Percentiles rank a stretch among this genome's conserved stretches.
phyloP scores from a whole-genome alignment of 1,284 basidiomycete genomes.

The Tranzscheliella williamsii region DNA sequence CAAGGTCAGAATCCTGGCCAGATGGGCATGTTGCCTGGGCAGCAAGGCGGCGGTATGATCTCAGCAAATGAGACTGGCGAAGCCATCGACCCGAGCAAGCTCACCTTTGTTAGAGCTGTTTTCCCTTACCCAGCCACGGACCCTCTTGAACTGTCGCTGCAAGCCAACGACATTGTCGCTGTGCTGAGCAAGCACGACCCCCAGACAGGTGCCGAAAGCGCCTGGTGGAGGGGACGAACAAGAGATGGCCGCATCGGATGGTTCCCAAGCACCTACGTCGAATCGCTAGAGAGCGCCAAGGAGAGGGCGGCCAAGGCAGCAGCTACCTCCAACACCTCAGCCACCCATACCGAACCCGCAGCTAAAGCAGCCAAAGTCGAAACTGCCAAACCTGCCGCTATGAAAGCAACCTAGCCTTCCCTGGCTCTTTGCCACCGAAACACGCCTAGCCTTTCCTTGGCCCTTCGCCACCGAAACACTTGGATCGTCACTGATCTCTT shows the following conservation, averaged over 20 bases:
- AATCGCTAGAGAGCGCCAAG: constrained; percentile 56
- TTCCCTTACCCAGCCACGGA: constrained; percentile 71
- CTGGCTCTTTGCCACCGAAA: not conserved
- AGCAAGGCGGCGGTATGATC: constrained; percentile 62
- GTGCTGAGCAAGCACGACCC: constrained; percentile 72
- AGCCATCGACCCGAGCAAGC: constrained; percentile 65
- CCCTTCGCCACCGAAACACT: too few species aligned
- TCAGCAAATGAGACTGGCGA: constrained; percentile 42
- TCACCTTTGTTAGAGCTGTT: constrained; percentile 84
- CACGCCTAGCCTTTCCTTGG: too few species aligned
- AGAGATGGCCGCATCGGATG: constrained; percentile 91
- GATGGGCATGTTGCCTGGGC: constrained; percentile 68
- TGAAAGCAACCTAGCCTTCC: constrained; percentile 23
- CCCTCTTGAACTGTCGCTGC: constrained; percentile 77
- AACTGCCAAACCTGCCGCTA: constrained; percentile 8
- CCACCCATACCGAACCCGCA: constrained; percentile 5
- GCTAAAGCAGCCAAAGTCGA: constrained; percentile 13
- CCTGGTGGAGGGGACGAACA: constrained; percentile 96
- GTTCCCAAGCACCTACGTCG: constrained; percentile 78
- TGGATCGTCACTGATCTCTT: too few species aligned
- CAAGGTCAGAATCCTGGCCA: constrained; percentile 54
- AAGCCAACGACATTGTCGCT: constrained; percentile 91
- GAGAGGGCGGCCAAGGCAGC: constrained; percentile 47
- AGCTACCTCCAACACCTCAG: not conserved
- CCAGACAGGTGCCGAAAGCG: constrained; percentile 69